These are phyloP conservation scores for Lenzites betulinus DNA, from an alignment of 768 basidiomycete species.

Conservation along the genomic window DNA sequence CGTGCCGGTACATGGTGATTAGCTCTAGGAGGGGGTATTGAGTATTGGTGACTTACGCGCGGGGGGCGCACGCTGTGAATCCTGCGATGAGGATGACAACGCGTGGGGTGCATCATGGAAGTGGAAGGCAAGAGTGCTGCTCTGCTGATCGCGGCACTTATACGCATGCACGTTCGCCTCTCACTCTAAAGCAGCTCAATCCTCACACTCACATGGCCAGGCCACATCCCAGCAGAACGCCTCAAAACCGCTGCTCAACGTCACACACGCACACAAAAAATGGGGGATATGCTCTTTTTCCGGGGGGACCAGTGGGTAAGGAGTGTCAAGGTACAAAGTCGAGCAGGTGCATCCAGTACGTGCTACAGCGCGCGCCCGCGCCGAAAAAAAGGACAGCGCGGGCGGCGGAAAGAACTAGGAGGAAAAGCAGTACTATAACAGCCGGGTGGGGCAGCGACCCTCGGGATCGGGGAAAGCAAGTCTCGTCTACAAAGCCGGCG, in stretches of 20 bases:
- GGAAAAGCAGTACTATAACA: slow-evolving; percentile 7
- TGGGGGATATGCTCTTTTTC: slow-evolving; percentile 13
- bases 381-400: not conserved
- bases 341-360: slow-evolving; percentile 20
- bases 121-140: too few species aligned
- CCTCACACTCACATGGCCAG: too few species aligned
- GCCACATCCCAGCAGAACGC: not conserved
- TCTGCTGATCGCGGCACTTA: too few species aligned
- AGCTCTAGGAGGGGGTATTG: too few species aligned
- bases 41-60: too few species aligned
- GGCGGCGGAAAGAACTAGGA: not conserved
- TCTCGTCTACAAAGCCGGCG: not conserved
- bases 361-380: slow-evolving; percentile 13
- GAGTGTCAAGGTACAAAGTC: slow-evolving; percentile 20
- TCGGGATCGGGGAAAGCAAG: slow-evolving; percentile 10
- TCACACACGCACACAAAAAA: not conserved
- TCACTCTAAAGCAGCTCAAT: too few species aligned
- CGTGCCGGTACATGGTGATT: too few species aligned
- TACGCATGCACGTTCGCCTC: too few species aligned
- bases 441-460: slow-evolving; percentile 3
- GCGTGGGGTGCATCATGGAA: too few species aligned
- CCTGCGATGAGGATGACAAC: too few species aligned
- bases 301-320: slow-evolving; percentile 2
- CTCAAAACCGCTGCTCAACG: not conserved
- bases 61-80: too few species aligned